Percentiles rank a stretch among this genome's conserved stretches.
Evolutionary conservation across 208 protist genomes (phyloP).

Genomic region (Herpetomonas tarakana): DNA sequence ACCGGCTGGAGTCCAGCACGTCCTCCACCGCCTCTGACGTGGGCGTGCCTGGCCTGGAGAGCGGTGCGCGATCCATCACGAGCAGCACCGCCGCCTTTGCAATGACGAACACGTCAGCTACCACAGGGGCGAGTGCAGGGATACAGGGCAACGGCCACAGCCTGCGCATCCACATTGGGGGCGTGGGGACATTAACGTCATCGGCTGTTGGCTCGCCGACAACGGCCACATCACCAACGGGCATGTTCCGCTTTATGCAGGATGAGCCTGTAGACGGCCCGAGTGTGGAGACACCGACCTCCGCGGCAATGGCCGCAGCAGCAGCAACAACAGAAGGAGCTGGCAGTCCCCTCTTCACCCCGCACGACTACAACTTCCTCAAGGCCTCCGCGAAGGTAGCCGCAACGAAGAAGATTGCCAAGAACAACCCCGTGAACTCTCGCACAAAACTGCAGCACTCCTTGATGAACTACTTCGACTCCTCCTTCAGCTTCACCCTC

Average conservation of each 20-base stretch:
- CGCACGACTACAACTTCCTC: constrained; percentile 9
- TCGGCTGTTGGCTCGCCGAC: not conserved
- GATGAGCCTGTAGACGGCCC: too few species aligned
- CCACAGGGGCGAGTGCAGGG: not conserved
- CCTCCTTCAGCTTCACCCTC: constrained; percentile 62
- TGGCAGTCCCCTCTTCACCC: constrained; percentile 10
- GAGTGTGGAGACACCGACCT: not conserved
- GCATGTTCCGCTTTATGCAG: too few species aligned
- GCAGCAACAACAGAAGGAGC: not conserved
- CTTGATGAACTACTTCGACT: constrained; percentile 64
- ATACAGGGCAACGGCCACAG: not conserved
- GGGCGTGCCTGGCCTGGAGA: too few species aligned
- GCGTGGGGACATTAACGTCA: too few species aligned
- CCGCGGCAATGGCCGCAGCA: not conserved
- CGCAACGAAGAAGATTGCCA: constrained; percentile 13
- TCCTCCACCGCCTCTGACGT: not conserved
- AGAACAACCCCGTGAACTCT: constrained; percentile 11
- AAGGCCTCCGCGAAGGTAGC: constrained; percentile 4
- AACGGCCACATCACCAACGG: too few species aligned
- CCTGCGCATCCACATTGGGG: not conserved
- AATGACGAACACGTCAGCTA: not conserved
- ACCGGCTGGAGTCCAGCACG: not conserved
- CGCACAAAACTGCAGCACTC: constrained; percentile 40
- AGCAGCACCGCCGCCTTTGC: too few species aligned
- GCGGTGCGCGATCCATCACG: too few species aligned